A percentile compares a stretch with the other conserved stretches of the same genome.
Conservation (phyloP, 805 yeast genomes). For the Yueomyces sp. region DNA sequence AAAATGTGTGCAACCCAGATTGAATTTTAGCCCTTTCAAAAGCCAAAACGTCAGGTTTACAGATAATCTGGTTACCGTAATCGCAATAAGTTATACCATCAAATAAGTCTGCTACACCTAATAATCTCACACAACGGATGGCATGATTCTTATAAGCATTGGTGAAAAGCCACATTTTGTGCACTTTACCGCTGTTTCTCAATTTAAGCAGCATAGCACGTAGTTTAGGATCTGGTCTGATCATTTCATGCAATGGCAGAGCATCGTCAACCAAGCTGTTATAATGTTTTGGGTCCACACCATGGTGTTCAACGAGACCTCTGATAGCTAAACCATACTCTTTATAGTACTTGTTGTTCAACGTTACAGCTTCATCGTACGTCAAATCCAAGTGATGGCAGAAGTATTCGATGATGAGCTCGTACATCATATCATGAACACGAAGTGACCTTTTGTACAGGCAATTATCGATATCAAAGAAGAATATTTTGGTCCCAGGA, state of each 20-base stretch:
- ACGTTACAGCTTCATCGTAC: conserved; percentile 58
- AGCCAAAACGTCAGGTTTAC: conserved; percentile 76
- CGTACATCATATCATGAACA: conserved; percentile 82
- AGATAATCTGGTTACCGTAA: conserved; percentile 55
- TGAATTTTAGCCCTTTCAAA: conserved; percentile 52
- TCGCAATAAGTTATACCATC: conserved; percentile 93
- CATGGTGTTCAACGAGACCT: conserved; percentile 54
- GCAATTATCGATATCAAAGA: conserved; percentile 91
- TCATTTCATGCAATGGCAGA: conserved; percentile 68
- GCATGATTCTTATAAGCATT: conserved; percentile 93
- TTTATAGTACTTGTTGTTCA: conserved; percentile 67
- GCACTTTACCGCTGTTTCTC: conserved; percentile 35
- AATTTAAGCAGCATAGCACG: conserved; percentile 39
- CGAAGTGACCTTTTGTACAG: conserved; percentile 60
- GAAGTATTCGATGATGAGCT: conserved; percentile 71
- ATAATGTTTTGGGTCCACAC: conserved; percentile 79
- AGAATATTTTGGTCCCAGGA: conserved; percentile 35
- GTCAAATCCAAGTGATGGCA: conserved; percentile 44
- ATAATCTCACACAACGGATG: conserved; percentile 55
- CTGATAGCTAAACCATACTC: conserved; percentile 89
- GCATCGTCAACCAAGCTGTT: conserved; percentile 86
- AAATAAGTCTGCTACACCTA: conserved; percentile 85
- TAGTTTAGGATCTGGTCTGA: conserved; percentile 45
- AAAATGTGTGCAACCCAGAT: conserved; percentile 32
- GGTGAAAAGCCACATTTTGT: conserved; percentile 81